Base-by-base conservation (phyloP, 179 eudicot genomes). In the Carnegiea gigantea region DNA sequence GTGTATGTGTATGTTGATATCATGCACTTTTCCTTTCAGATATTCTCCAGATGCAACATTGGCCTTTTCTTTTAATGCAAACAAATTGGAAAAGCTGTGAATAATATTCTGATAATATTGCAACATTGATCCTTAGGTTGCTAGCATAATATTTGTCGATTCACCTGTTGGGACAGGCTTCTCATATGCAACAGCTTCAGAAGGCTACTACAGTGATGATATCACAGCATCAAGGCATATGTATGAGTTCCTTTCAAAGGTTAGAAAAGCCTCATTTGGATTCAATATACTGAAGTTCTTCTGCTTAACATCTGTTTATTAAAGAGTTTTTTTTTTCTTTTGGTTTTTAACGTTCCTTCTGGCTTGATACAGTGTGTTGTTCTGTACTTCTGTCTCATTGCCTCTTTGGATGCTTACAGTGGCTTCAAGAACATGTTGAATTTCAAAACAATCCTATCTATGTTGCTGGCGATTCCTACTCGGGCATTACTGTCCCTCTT, bases 401-500 rank as follows among this genome's bases (percentile, higher is more conserved):
- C 30, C 24, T 71, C 10, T 54, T 71, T 38, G 30, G 14, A 14
- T 57, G 14, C 53, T 26, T 54, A 38, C 68, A 80, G 82, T 80
- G 82, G 82, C 78, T 80, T 9, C 18, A 53, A 64, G 82, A 80
- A 17, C 59, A 80, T 40, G 72, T 20, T 28, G 77, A 64, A 73
- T 80, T 73, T 59, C 68, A 23, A 59, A 59, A 73, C 46, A 80
- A 80, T 59, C 78, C 82, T 9, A 20, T 79, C 36, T 79, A 71
- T 53, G 53, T 79, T 0, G 43, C 82, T 1, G 82, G 82, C 3
- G 77, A 72, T 7, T 80, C 82, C 43, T 80, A 80, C 38, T 23
- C 53, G 3, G 82, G 82, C 77, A 80, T 10, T 24, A 43, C 44
- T 73, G 71, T 80, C 43, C 82, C 82, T 26, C 57, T 80, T 57